These are phyloP conservation scores for Venturia aucupariae DNA, from an alignment of 2,329 filamentous ascomycete genomes.

Conservation along the genomic window DNA sequence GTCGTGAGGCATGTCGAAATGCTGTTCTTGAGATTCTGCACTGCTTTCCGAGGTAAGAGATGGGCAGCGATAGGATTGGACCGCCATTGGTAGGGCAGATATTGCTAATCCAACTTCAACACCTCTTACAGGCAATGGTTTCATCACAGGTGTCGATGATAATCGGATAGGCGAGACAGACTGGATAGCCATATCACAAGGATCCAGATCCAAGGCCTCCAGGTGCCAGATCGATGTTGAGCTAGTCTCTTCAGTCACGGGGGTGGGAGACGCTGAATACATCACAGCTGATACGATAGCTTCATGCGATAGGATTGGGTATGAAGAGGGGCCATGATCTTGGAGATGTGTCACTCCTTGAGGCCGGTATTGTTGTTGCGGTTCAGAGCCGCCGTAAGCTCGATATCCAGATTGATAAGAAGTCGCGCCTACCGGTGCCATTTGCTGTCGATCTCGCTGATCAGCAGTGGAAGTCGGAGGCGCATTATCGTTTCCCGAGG, in stretches of 20 bases:
- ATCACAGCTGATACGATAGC: neutral
- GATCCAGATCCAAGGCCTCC: neutral
- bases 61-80: neutral
- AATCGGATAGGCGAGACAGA: neutral
- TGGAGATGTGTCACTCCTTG: neutral
- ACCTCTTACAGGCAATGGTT: neutral
- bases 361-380: neutral
- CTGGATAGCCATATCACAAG: neutral
- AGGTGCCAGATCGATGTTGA: neutral
- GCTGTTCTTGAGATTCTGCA: neutral
- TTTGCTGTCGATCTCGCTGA: neutral
- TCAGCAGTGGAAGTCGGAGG: slow-evolving; percentile 4
- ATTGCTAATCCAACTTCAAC: neutral
- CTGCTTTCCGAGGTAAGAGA: slow-evolving; percentile 8
- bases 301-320: neutral
- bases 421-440: neutral
- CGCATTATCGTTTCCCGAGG: slow-evolving; percentile 11
- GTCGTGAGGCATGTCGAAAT: neutral
- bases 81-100: neutral
- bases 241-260: neutral
- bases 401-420: neutral
- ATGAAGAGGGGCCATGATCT: neutral
- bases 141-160: slow-evolving; percentile 1
- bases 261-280: neutral
- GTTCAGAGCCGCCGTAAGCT: neutral